Evolutionary conservation across 257 asterid genomes (phyloP), one percentile per base, ranked within the genome.

Genomic region (Sherardia arvensis): DNA sequence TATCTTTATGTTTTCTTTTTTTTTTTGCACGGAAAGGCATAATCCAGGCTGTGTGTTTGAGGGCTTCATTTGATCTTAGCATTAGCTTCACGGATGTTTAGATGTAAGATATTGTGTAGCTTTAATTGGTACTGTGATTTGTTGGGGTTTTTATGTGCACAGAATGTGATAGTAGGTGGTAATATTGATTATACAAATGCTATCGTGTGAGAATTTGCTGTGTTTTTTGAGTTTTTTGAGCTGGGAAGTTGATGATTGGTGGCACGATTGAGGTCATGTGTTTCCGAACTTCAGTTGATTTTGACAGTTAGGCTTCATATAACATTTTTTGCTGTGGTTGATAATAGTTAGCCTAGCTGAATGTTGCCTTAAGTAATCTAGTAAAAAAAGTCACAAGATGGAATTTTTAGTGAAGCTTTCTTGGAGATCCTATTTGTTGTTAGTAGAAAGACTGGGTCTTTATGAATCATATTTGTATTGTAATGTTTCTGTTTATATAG

Each of bases 51-150:
- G 26, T 17, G 7, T 4, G 1, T 65, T 25, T 33, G 8, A 33
- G 38, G 69, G 34, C 25, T 66, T 66, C 32, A 26, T n/a, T 56
- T 57, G 64, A 56, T 66, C 20, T 43, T 15, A 3, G 17, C 51
- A 14, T 15, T 43, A 43, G 7, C 51, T 43, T 43, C 17, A 17
- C 1, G 51, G 51, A 43, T 43, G 51, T 14, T 43, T 43, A 38
- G 51, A 15, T 43, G 51, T 4, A 2, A 43, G 8, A 43, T 0
- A 43, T 43, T 43, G 4, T 15, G 20, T 43, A 43, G n/a, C 17
- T 43, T 43, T 43, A 43, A 14, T 43, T 20, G 20, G 51, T 43
- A 5, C 20, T 7, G 4, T 43, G 51, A 15, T 1, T 43, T n/a
- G 14, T 14, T 43, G 8, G 17, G 51, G 4, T 14, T 15, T 43